A percentile compares a stretch with the other conserved stretches of the same genome.
phyloP scores from a whole-genome alignment of 495 filamentous ascomycete species.

The Chaetomium cochliodes region DNA sequence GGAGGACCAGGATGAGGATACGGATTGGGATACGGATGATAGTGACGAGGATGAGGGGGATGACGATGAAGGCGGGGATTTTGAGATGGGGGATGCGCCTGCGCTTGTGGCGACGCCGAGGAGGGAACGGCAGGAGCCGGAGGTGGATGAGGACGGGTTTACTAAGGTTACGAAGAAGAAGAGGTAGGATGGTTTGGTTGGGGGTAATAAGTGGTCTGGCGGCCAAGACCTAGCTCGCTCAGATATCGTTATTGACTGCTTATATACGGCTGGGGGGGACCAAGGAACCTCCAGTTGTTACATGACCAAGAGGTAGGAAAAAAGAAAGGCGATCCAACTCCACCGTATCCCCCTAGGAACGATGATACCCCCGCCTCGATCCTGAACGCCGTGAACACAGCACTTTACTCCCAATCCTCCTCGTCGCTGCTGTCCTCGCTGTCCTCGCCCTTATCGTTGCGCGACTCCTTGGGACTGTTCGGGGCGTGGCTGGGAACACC shows the following conservation, averaged over 20 bases:
- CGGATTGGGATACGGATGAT: conserved; percentile 54
- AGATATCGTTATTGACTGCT: background rate
- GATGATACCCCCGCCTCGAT: background rate
- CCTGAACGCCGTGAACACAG: conserved; percentile 6
- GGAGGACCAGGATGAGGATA: conserved; percentile 60
- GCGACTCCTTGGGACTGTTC: conserved; percentile 64
- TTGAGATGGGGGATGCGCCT: conserved; percentile 74
- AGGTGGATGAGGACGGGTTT: conserved; percentile 92
- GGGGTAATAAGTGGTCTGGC: background rate
- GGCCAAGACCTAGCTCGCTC: background rate
- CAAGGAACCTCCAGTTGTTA: background rate
- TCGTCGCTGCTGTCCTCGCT: conserved; percentile 42
- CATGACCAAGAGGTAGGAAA: background rate
- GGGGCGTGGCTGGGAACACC: conserved; percentile 74
- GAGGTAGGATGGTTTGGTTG: conserved; percentile 39
- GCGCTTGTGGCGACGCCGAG: conserved; percentile 56
- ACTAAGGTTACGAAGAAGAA: conserved; percentile 80
- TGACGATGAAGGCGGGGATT: conserved; percentile 58
- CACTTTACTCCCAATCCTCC: conserved; percentile 79
- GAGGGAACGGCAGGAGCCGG: conserved; percentile 66
- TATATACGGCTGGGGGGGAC: background rate
- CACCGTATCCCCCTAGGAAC: conserved; percentile 1
- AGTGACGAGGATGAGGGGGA: conserved; percentile 52
- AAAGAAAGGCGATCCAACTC: conserved; percentile 14
- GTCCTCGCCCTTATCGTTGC: conserved; percentile 39